A percentile compares a stretch with the other conserved stretches of the same genome.
phyloP scores from a whole-genome alignment of 2,329 filamentous ascomycete species.

The Emergomyces pasteurianus region DNA sequence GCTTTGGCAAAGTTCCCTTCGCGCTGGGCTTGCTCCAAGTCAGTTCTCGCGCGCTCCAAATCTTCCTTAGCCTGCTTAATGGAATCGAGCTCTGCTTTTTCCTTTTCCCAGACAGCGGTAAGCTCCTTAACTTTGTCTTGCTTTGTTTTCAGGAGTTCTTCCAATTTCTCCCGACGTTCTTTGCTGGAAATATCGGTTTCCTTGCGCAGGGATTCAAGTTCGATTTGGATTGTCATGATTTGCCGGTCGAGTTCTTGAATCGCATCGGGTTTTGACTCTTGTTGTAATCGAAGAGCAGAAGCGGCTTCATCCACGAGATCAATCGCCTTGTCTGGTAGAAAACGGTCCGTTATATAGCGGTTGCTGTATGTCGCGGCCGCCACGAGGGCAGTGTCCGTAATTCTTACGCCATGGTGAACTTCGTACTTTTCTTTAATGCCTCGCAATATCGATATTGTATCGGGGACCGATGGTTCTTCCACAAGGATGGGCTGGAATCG shows the following conservation, averaged over 20 bases:
- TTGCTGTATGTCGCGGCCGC: constrained; percentile 88
- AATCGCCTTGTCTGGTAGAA: constrained; percentile 93
- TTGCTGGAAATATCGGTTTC: constrained; percentile 83
- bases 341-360: constrained; percentile 91
- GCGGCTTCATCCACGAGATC: constrained; percentile 94
- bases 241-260: constrained; percentile 87
- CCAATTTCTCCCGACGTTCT: constrained; percentile 76
- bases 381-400: constrained; percentile 83
- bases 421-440: constrained; percentile 98
- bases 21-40: constrained; percentile 77
- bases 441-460: constrained; percentile 88
- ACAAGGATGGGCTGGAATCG: constrained; percentile 91
- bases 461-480: constrained; percentile 79
- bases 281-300: constrained; percentile 76
- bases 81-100: constrained; percentile 70
- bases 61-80: constrained; percentile 81
- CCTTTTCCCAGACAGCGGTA: constrained; percentile 79
- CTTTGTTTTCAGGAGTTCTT: constrained; percentile 61
- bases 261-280: constrained; percentile 92
- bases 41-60: constrained; percentile 73
- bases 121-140: constrained; percentile 65
- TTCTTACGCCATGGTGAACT: constrained; percentile 90
- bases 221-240: constrained; percentile 96
- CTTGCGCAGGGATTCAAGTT: constrained; percentile 85
- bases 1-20: constrained; percentile 81